phyloP scores from a whole-genome alignment of 2,329 filamentous ascomycete species.

The Aspergillus pseudoviridinutans region DNA sequence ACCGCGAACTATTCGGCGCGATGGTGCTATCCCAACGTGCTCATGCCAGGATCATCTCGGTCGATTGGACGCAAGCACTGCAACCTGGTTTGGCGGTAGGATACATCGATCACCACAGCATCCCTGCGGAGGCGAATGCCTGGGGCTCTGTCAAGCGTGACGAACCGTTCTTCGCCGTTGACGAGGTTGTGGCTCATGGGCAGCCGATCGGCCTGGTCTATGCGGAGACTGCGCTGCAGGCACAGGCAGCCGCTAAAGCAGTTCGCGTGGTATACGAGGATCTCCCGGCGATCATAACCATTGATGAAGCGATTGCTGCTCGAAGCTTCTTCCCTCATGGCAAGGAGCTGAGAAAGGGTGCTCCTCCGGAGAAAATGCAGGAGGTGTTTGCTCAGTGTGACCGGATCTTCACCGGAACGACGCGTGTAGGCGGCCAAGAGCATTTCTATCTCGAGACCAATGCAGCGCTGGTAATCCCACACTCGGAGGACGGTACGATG shows the following conservation, averaged over 20 bases:
- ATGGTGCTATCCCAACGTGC: slow-evolving; percentile 85
- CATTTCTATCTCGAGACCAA: slow-evolving; percentile 97
- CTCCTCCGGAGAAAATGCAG: slow-evolving; percentile 70
- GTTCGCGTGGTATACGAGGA: slow-evolving; percentile 91
- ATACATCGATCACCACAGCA: slow-evolving; percentile 71
- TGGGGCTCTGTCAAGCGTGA: slow-evolving; percentile 85
- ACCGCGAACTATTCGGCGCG: slow-evolving; percentile 85
- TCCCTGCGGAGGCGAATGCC: slow-evolving; percentile 66
- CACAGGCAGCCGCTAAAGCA: slow-evolving; percentile 73
- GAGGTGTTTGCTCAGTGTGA: slow-evolving; percentile 54
- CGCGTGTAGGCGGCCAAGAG: slow-evolving; percentile 91
- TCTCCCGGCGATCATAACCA: slow-evolving; percentile 81
- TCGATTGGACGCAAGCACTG: slow-evolving; percentile 61
- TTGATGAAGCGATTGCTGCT: slow-evolving; percentile 79
- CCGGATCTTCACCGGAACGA: slow-evolving; percentile 75
- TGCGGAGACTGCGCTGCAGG: slow-evolving; percentile 71
- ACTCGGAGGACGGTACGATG: slow-evolving; percentile 90
- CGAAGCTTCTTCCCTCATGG: too few relatives aligned
- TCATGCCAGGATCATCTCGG: slow-evolving; percentile 69
- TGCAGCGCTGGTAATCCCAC: slow-evolving; percentile 78
- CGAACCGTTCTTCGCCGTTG: slow-evolving; percentile 87
- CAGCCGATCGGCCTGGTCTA: slow-evolving; percentile 90
- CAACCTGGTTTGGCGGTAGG: slow-evolving; percentile 76
- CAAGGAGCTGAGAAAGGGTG: slow-evolving; percentile 71
- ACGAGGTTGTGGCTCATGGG: slow-evolving; percentile 81